phyloP scores from a whole-genome alignment of 495 filamentous ascomycete species.

The Hypoxylon fragiforme region DNA sequence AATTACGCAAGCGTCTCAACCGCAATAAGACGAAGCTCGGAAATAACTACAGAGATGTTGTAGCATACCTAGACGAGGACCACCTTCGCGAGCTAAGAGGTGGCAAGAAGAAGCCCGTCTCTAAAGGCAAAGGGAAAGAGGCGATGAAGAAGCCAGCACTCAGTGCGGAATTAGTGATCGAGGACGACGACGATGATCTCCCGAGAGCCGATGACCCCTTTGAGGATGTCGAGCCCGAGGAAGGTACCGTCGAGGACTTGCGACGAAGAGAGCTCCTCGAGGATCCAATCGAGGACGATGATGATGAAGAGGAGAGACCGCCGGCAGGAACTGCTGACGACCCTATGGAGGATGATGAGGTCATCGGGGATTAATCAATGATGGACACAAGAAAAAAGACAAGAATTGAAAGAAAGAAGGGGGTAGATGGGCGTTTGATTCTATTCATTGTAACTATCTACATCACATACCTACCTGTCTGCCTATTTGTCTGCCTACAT shows the following conservation, averaged over 20 bases:
- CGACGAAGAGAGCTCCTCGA: slow-evolving; percentile 62
- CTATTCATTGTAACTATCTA: neutral
- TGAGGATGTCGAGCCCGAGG: slow-evolving; percentile 55
- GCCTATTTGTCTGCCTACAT: too few species aligned
- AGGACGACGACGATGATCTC: slow-evolving; percentile 57
- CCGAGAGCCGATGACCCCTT: slow-evolving; percentile 43
- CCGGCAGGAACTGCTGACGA: slow-evolving; percentile 27
- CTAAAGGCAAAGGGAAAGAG: slow-evolving; percentile 52
- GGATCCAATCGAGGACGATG: slow-evolving; percentile 54
- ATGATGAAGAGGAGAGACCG: slow-evolving; percentile 48
- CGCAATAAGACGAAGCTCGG: slow-evolving; percentile 71
- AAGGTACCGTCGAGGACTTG: slow-evolving; percentile 63
- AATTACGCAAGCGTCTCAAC: slow-evolving; percentile 64
- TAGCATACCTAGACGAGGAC: slow-evolving; percentile 70
- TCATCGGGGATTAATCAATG: slow-evolving; percentile 66
- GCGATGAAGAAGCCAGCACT: slow-evolving; percentile 44
- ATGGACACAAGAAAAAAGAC: too few species aligned
- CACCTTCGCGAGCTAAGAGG: slow-evolving; percentile 44
- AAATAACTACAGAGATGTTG: slow-evolving; percentile 73
- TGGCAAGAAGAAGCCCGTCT: slow-evolving; percentile 50
- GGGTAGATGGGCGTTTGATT: neutral
- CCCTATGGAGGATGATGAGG: slow-evolving; percentile 63
- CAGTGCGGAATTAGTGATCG: slow-evolving; percentile 51
- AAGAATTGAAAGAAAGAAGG: neutral
- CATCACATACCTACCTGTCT: neutral